Base-by-base conservation (phyloP, 1,284 basidiomycete species). In the Phenoliferia sp. region DNA sequence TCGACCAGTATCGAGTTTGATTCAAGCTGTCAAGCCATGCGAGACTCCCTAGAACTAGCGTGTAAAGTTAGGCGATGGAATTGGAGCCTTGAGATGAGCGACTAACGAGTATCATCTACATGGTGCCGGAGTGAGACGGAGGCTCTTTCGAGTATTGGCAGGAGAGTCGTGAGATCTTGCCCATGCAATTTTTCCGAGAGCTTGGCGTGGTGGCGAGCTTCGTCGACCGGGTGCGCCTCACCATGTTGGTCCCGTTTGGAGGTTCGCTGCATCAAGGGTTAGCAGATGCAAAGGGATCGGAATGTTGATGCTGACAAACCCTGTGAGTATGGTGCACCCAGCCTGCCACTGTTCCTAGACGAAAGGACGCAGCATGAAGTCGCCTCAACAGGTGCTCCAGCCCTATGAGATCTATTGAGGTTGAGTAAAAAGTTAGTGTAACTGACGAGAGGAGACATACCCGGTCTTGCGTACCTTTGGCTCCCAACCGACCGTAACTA, bases 401-500 rank as follows among this genome's bases (percentile, higher is more conserved):
- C 22, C 39, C 39, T 12, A 44, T 78, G n/a, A 76, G 69, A 68
- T 73, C 77, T 44, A 22, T 12, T 12, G 12, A 44, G 22, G 12
- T 12, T 12, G 12, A 22, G 39, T 44, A 12, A 44, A 22, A 12
- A 44, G 12, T 44, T 12, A 44, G n/a, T n/a, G n/a, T n/a, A n/a
- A n/a, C n/a, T n/a, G n/a, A n/a, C n/a, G n/a, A n/a, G n/a, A n/a
- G n/a, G n/a, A n/a, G n/a, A n/a, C 66, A 76, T 63, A 77, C 76
- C 3, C 81, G 59, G 58, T 67, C 66, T 9, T 68, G 69, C 65
- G 83, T 69, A 71, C 82, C 79, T 29, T 77, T 76, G 0, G 80
- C 76, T 22, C 79, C 78, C 17, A 82, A 73, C 28, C 80, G 76
- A 0, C 81, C 80, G 16, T 77, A 74, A n/a, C 79, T 79, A 34